Percentiles rank a stretch among this genome's conserved stretches.
These are phyloP conservation scores for Apiotrichum akiyoshidainum DNA, from an alignment of 1,284 basidiomycete genomes.

Conservation along the genomic window DNA sequence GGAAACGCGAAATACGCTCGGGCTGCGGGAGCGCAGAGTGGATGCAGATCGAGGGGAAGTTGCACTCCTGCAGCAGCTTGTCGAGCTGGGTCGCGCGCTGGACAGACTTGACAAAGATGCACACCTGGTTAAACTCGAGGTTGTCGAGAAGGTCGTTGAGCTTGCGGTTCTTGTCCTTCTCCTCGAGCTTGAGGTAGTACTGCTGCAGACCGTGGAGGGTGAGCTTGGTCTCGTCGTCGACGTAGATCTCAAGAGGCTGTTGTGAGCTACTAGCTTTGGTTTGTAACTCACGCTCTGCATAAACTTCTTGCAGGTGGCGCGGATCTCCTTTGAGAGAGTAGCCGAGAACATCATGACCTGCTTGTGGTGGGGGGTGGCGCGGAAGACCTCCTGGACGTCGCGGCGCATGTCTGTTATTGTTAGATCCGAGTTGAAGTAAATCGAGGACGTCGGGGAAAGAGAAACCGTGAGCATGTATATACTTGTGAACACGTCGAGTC, in stretches of 20 bases:
- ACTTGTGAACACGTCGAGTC: slow-evolving; percentile 5
- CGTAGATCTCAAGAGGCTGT: slow-evolving; percentile 98
- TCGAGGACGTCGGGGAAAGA: not conserved
- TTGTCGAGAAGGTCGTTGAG: slow-evolving; percentile 94
- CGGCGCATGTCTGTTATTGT: slow-evolving; percentile 89
- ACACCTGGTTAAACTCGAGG: slow-evolving; percentile 99
- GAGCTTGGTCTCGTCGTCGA: slow-evolving; percentile 98
- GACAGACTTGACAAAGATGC: slow-evolving; percentile 99
- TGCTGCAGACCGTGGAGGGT: slow-evolving; percentile 98
- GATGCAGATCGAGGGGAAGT: slow-evolving; percentile 97
- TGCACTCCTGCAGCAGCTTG: slow-evolving; percentile 92
- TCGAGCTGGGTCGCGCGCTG: slow-evolving; percentile 94
- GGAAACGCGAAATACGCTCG: slow-evolving; percentile 96
- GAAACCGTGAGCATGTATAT: slow-evolving; percentile 14
- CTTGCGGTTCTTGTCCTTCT: slow-evolving; percentile 94
- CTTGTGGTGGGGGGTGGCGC: slow-evolving; percentile 99
- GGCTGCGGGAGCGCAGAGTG: slow-evolving; percentile 93
- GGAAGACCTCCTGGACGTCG: slow-evolving; percentile 99
- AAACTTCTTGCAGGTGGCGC: slow-evolving; percentile 98
- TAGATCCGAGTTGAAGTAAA: slow-evolving; percentile 1
- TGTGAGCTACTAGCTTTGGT: not conserved
- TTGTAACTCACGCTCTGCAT: slow-evolving; percentile 83
- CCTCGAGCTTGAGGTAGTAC: slow-evolving; percentile 95
- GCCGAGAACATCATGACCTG: slow-evolving; percentile 99
- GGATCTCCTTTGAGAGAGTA: slow-evolving; percentile 94